A percentile compares a stretch with the other conserved stretches of the same genome.
These are phyloP conservation scores for Aristolochia californica DNA, from an alignment of 164 flowering plant species.

Conservation along the genomic window DNA sequence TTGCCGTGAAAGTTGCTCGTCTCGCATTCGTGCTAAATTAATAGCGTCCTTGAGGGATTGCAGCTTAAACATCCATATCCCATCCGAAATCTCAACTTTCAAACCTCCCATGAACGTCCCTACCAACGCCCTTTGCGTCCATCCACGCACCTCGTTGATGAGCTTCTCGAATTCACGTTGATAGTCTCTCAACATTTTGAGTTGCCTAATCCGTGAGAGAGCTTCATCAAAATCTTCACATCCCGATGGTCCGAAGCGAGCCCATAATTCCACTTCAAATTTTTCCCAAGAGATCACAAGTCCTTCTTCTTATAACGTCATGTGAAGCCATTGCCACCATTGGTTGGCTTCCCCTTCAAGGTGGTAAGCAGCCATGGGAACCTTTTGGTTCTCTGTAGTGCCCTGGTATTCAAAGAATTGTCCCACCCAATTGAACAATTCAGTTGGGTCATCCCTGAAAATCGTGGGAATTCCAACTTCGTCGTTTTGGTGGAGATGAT, in stretches of 20 bases:
- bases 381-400: neutral
- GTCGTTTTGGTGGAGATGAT: neutral
- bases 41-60: too few relatives aligned
- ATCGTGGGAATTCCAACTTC: neutral
- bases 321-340: conserved; percentile 1
- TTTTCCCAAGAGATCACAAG: neutral
- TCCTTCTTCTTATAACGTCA: neutral
- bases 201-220: neutral
- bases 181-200: neutral
- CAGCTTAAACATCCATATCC: too few relatives aligned
- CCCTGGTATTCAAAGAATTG: conserved; percentile 1
- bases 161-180: neutral
- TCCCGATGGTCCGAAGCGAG: neutral
- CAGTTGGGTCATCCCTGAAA: neutral
- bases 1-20: neutral
- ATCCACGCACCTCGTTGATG: neutral
- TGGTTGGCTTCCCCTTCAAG: conserved; percentile 3
- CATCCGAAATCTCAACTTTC: too few relatives aligned
- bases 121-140: conserved; percentile 1
- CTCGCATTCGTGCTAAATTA: neutral
- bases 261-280: neutral
- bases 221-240: conserved; percentile 4
- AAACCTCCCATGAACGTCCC: too few relatives aligned
- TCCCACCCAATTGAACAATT: neutral
- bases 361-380: neutral